These are phyloP conservation scores for Cucurbita ficifolia DNA, from an alignment of 306 rosid species.

Conservation along the genomic window DNA sequence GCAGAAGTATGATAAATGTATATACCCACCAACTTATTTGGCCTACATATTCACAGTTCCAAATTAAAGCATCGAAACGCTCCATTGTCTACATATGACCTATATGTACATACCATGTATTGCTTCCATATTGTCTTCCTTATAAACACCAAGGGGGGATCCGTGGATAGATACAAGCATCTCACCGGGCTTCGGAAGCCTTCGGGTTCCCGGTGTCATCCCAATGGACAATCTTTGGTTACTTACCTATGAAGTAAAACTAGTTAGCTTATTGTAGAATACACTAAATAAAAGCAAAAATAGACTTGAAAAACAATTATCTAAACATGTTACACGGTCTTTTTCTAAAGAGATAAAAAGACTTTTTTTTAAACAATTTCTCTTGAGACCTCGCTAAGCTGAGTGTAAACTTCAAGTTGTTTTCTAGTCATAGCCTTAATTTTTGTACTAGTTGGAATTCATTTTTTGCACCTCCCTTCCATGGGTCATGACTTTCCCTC, in stretches of 20 bases:
- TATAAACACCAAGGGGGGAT: constrained; percentile 79
- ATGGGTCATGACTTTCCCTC: neutral
- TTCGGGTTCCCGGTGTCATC: constrained; percentile 68
- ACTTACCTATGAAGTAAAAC: constrained; percentile 22
- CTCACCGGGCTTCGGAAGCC: constrained; percentile 82
- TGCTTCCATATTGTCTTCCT: constrained; percentile 88
- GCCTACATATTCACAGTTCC: neutral
- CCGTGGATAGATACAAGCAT: constrained; percentile 82
- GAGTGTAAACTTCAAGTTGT: neutral
- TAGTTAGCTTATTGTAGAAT: neutral
- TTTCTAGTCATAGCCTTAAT: neutral
- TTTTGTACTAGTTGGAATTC: neutral
- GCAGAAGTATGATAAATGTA: neutral
- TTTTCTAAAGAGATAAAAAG: neutral
- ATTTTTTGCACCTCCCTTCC: neutral
- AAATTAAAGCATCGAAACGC: neutral
- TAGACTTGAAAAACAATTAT: neutral
- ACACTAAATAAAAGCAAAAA: neutral
- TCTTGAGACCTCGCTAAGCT: no score
- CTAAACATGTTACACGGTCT: neutral
- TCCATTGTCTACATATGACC: neutral
- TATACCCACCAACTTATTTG: neutral
- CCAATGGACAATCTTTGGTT: constrained; percentile 73
- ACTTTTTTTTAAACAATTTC: neutral
- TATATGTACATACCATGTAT: constrained; percentile 39